Conservation (phyloP, 2,329 filamentous ascomycete species). For the Neonectria punicea region DNA sequence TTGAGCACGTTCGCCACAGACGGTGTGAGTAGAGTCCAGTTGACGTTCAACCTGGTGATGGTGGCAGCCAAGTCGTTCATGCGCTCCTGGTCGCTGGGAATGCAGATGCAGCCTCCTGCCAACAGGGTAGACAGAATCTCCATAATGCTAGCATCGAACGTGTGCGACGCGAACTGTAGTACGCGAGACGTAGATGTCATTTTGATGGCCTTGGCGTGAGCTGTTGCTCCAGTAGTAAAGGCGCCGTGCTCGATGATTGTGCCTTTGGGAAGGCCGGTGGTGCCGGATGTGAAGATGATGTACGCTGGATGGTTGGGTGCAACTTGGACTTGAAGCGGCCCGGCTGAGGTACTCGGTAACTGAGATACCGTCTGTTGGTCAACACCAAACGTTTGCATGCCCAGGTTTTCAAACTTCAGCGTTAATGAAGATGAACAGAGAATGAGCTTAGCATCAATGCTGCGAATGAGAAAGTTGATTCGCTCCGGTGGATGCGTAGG, state of each 20-base stretch:
- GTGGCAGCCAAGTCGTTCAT: constrained; percentile 56
- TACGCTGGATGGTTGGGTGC: neutral
- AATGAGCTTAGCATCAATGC: constrained; percentile 25
- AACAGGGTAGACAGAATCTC: constrained; percentile 29
- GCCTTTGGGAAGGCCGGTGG: constrained; percentile 15
- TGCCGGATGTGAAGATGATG: constrained; percentile 9
- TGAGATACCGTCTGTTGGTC: neutral
- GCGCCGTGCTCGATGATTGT: constrained; percentile 24
- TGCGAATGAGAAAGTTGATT: constrained; percentile 24
- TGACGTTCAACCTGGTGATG: constrained; percentile 53
- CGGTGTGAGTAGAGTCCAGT: constrained; percentile 51
- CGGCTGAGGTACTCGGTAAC: neutral
- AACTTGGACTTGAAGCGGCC: neutral
- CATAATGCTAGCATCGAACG: constrained; percentile 31
- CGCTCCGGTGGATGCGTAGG: constrained; percentile 48
- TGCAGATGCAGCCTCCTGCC: constrained; percentile 59
- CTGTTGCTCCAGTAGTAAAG: constrained; percentile 11
- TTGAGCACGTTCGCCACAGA: constrained; percentile 51
- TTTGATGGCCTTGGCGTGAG: neutral
- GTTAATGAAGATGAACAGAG: constrained; percentile 14
- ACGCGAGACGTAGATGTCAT: constrained; percentile 21
- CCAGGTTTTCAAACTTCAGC: neutral
- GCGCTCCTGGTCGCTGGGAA: constrained; percentile 62
- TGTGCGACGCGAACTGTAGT: constrained; percentile 34
- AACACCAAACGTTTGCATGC: neutral